A percentile compares a stretch with the other conserved stretches of the same genome.
phyloP scores from a whole-genome alignment of 768 basidiomycete genomes.

The Amanita phalloides region DNA sequence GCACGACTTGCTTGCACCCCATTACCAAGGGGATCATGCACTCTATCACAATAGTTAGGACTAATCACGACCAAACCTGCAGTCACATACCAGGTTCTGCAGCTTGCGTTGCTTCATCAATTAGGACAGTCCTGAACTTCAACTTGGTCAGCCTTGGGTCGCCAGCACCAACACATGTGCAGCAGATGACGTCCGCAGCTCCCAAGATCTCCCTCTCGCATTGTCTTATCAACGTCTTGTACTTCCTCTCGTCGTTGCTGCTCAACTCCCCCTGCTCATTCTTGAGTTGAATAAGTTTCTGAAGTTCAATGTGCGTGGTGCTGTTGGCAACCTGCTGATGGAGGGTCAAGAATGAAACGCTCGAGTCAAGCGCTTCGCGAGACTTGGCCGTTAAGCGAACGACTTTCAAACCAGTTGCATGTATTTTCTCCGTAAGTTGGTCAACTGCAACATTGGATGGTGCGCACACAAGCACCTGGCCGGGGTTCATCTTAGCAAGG shows the following conservation, averaged over 20 bases:
- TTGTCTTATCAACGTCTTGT: slow-evolving; percentile 88
- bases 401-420: slow-evolving; percentile 96
- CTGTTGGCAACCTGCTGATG: slow-evolving; percentile 97
- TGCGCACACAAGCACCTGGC: slow-evolving; percentile 97
- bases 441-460: slow-evolving; percentile 99
- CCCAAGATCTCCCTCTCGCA: slow-evolving; percentile 96
- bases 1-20: slow-evolving; percentile 96
- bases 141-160: slow-evolving; percentile 93
- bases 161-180: slow-evolving; percentile 95
- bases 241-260: slow-evolving; percentile 94
- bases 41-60: slow-evolving; percentile 38
- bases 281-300: slow-evolving; percentile 97
- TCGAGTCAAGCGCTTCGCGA: slow-evolving; percentile 95
- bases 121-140: slow-evolving; percentile 97
- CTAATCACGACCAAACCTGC: background rate
- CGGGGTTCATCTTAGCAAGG: slow-evolving; percentile 98
- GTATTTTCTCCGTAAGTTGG: slow-evolving; percentile 98
- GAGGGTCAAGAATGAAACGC: slow-evolving; percentile 84
- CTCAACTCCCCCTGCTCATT: slow-evolving; percentile 96
- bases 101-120: slow-evolving; percentile 97
- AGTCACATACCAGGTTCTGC: slow-evolving; percentile 77
- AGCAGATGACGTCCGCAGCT: slow-evolving; percentile 96
- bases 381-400: slow-evolving; percentile 97
- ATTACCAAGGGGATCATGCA: slow-evolving; percentile 99
- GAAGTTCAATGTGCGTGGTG: slow-evolving; percentile 91